Percentiles rank a stretch among this genome's conserved stretches.
Conservation (phyloP, 805 yeast species). For the Monosporozyma servazzii region DNA sequence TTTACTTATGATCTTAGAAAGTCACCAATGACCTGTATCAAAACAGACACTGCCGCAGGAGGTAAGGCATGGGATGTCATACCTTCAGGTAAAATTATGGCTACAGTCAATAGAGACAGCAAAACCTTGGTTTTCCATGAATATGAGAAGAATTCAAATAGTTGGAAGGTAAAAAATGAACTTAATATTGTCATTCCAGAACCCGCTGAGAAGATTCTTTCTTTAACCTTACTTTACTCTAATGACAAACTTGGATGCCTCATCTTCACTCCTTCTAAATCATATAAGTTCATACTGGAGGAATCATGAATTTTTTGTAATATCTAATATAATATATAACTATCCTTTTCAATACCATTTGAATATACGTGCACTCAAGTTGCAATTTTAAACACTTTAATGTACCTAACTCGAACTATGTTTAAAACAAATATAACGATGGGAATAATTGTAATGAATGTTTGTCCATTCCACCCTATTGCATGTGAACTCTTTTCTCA, state of each 20-base stretch:
- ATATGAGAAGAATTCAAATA: constrained; percentile 8
- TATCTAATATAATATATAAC: neutral
- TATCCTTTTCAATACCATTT: neutral
- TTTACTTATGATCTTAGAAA: constrained; percentile 23
- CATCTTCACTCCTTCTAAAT: neutral
- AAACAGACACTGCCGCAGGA: neutral
- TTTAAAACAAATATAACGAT: too few species aligned
- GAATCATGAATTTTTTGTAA: neutral
- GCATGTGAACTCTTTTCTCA: too few species aligned
- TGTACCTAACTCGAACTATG: too few species aligned
- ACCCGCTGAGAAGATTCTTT: neutral
- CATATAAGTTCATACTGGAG: neutral
- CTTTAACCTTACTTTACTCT: neutral
- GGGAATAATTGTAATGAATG: too few species aligned
- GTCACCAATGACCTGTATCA: constrained; percentile 4
- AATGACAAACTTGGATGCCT: neutral
- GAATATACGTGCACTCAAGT: neutral
- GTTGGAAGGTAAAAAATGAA: constrained; percentile 6
- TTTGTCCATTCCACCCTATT: too few species aligned
- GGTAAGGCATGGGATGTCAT: neutral
- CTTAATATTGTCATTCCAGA: neutral
- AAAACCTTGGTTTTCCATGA: constrained; percentile 1
- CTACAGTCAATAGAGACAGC: neutral
- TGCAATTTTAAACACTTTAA: too few species aligned
- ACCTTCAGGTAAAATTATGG: constrained; percentile 2